Base-by-base conservation (phyloP, 495 filamentous ascomycete genomes). In the Aspergillus sparsus region DNA sequence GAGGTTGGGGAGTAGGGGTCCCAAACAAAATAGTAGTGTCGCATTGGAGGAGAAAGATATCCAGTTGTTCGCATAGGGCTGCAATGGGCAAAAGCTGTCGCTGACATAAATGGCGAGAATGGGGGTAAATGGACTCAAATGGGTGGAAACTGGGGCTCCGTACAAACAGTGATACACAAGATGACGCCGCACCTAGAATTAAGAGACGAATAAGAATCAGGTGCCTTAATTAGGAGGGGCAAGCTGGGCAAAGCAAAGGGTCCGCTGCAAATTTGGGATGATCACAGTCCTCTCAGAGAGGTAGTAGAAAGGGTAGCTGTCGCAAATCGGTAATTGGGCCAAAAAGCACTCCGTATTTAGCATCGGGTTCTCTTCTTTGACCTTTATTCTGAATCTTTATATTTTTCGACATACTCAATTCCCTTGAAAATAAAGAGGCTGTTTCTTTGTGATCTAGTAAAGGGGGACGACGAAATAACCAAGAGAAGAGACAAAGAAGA, bases 161-260 rank as follows among this genome's bases (percentile, higher is more conserved):
- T 78, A 83, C 70, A 80, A 60, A 83, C 74, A 53, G 88, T 92
- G 62, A 92, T 83, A 60, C 83, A 81, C 33, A 90, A 71, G 60
- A 91, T 87, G 65, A 91, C 82, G 57, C 80, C 70, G 69, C 85
- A 89, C 86, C 86, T 84, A 76, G 34, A 60, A 69, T 60, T 61
- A 31, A 65, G 55, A 63, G 57, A 57, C 11, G 55, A 65, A 73
- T 77, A 68, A 77, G 74, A 71, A 62, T 62, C 53, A 34, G 44
- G 33, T 47, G 31, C 6, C 31, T 46, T 37, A 49, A 21, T 32
- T 9, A 11, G 47, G 27, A 33, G 35, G 1, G 10, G 21, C 21
- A 27, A 42, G 16, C 12, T 53, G 21, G 37, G 49, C 50, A 58
- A 37, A 37, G 18, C 13, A 49, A 12, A 21, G 31, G 37, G 34